Evolutionary conservation across 129 eudicot species (phyloP).

Genomic region (Centaurea solstitialis): DNA sequence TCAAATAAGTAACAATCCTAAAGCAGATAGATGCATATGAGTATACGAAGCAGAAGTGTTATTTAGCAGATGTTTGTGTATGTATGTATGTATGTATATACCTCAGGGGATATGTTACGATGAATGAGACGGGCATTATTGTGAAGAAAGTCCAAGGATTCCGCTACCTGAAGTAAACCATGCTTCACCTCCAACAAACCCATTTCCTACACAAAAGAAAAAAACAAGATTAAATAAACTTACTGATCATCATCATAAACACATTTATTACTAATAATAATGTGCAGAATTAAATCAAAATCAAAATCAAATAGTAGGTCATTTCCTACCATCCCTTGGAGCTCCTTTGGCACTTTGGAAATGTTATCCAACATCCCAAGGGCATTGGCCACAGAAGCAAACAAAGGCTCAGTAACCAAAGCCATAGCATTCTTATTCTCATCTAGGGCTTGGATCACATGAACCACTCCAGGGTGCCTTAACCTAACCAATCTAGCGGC

Average conservation of each 20-base stretch:
- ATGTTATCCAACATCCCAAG: conserved; percentile 72
- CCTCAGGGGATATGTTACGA: conserved; percentile 94
- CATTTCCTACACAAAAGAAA: conserved; percentile 68
- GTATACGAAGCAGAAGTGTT: conserved; percentile 17
- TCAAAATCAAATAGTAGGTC: not conserved
- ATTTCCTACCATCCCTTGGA: conserved; percentile 86
- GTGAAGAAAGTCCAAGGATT: conserved; percentile 88
- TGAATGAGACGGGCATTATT: conserved; percentile 90
- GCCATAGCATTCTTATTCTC: conserved; percentile 98
- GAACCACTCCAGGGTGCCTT: conserved; percentile 98
- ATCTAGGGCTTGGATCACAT: conserved; percentile 88
- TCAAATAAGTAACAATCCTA: not conserved
- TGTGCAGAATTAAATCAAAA: conserved; percentile 1
- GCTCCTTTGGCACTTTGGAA: conserved; percentile 82
- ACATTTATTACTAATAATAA: not conserved
- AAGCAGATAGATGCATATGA: conserved; percentile 3
- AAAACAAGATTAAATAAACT: too few relatives aligned
- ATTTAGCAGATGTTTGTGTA: not conserved
- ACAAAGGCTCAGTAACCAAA: conserved; percentile 94
- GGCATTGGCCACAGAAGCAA: conserved; percentile 88
- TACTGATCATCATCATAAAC: too few relatives aligned
- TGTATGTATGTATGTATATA: conserved; percentile 18
- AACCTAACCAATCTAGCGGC: conserved; percentile 75
- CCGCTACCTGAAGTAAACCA: conserved; percentile 94
- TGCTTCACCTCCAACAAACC: conserved; percentile 94